Evolutionary conservation across 371 early-diverging fungal genomes (phyloP), one percentile per base, ranked within the genome.

Genomic region (Choanephora cucurbitarum): DNA sequence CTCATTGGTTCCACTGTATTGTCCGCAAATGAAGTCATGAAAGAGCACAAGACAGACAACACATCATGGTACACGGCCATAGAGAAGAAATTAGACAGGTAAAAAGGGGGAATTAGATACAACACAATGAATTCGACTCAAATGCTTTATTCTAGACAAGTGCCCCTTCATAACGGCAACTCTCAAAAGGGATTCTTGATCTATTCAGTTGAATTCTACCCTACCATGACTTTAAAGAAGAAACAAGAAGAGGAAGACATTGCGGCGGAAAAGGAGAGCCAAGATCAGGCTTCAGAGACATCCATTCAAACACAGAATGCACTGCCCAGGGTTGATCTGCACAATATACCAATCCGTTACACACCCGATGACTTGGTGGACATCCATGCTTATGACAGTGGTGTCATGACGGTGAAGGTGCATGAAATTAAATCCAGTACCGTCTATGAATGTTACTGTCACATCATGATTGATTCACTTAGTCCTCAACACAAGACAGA

Each of bases 161-260:
- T 75, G 0, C 73, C 73, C 2, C 65, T 90, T 39, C 69, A 79
- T 24, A 79, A 79, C 39, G 75, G 85, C 17, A 63, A 55, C 13
- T 61, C 73, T 32, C 56, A 60, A 50, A 86, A 80, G 62, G 90
- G 91, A 17, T 74, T 75, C 14, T 52, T 91, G 9, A 68, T 67
- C 39, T 91, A 84, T 59, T 66, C 72, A 7, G 85, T 87, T 4
- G 75, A 83, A 40, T 91, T 91, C 64, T 69, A 80, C 46, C 91
- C 90, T 76, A 83, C 52, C 62, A 77, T 57, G 66, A 64, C 44
- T 43, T 54, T 17, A 67, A 45, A 55, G 4, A 53, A 42, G 4
- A 18, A 24, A 2, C 31, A 50, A 14, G 60, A 65, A 4, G 45
- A 57, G 34, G 57, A 64, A 8, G 24, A 55, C 4, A 54, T 55